Percentiles rank a stretch among this genome's conserved stretches.
Evolutionary conservation across 2,329 filamentous ascomycete genomes (phyloP).

Genomic region (Colletotrichum noveboracense): DNA sequence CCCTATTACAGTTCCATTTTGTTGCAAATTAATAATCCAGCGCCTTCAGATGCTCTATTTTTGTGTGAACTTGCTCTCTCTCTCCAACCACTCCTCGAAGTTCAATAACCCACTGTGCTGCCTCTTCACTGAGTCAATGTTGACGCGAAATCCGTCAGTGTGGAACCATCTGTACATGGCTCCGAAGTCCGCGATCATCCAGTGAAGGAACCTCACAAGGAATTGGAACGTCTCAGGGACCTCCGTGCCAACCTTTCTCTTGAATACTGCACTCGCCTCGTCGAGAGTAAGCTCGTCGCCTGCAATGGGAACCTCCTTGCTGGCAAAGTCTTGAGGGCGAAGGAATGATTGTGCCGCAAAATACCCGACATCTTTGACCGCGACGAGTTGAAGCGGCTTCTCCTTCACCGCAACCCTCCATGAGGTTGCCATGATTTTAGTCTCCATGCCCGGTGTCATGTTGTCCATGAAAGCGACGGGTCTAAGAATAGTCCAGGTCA

Average conservation of each 20-base stretch:
- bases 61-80: neutral
- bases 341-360: constrained; percentile 49
- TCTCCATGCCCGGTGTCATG: constrained; percentile 34
- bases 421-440: constrained; percentile 38
- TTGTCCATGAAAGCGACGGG: constrained; percentile 70
- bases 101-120: neutral
- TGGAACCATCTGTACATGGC: neutral
- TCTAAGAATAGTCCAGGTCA: constrained; percentile 67
- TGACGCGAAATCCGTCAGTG: neutral
- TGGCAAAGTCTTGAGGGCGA: constrained; percentile 34
- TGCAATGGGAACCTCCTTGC: constrained; percentile 41
- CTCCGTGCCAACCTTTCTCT: neutral
- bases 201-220: neutral
- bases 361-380: constrained; percentile 47
- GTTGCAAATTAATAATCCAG: rapidly evolving
- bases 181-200: neutral
- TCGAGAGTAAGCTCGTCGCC: constrained; percentile 48
- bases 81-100: neutral
- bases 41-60: neutral
- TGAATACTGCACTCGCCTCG: constrained; percentile 5
- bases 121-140: neutral
- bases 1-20: neutral
- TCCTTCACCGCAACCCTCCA: constrained; percentile 32
- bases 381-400: constrained; percentile 44
- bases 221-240: neutral